Base-by-base conservation (phyloP, 2,329 filamentous ascomycete genomes). In the Aspergillus glaucus region DNA sequence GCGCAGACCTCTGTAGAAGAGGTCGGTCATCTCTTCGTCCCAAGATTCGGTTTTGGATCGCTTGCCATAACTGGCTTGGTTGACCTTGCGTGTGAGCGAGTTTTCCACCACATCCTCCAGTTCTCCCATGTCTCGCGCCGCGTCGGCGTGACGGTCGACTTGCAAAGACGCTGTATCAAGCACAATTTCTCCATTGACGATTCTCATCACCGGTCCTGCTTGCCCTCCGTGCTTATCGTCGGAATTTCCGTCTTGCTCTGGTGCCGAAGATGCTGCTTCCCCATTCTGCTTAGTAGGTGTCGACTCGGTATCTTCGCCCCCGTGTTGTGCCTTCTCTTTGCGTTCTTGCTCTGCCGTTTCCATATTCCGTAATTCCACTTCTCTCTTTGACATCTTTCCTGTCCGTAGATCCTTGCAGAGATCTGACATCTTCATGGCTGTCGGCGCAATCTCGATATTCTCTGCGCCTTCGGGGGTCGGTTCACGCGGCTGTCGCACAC, bases 1-100 rank as follows among this genome's bases (percentile, higher is more conserved):
- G 17, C 74, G 71, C 12, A 85, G 68, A 1, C 79, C 81, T 42
- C 81, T 73, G 61, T 84, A 85, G 61, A 85, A 85, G 9, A 76
- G 60, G 39, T 83, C 78, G 0, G 81, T 85, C 53, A 76, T 67
- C 12, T 81, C 75, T 45, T 76, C 74, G 44, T 74, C 75, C 82
- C 82, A 85, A 0, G 71, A 69, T 51, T 78, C 74, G 7, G 68
- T 71, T 53, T 79, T 79, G 62, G 76, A 68, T 58, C 76, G 65
- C 66, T 66, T 76, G 51, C 65, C 76, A 62, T 68, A 76, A 49
- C 71, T 69, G 12, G 66, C 64, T 52, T 71, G 67, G 43, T 75
- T 76, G 53, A 77, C 66, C 49, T 72, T 72, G 32, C 71, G 68
- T 30, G 72, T 75, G 12, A 75, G 65, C 12, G 71, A 68, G 50